phyloP scores from a whole-genome alignment of 805 yeast species.

The Starmerella etchellsii region DNA sequence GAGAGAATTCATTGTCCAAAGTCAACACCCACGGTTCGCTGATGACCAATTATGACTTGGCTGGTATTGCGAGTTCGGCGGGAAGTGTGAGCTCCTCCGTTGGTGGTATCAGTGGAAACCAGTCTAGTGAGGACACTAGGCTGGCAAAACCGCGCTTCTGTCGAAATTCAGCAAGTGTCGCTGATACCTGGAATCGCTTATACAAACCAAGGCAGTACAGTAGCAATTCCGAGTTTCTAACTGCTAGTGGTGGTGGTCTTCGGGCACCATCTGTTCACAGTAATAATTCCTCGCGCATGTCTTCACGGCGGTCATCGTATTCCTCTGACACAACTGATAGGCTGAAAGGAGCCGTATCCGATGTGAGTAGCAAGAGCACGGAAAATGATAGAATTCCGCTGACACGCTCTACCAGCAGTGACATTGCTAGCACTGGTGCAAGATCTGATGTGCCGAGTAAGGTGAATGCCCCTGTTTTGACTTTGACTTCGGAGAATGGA shows the following conservation, averaged over 20 bases:
- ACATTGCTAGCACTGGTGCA: no score
- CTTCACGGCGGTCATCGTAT: slow-evolving; percentile 1
- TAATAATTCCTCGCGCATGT: background rate
- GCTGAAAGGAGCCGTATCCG: no score
- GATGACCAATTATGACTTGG: no score
- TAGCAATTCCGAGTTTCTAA: background rate
- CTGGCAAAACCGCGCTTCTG: slow-evolving; percentile 9
- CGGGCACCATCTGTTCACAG: slow-evolving; percentile 1
- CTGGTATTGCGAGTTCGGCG: no score
- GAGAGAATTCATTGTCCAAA: no score
- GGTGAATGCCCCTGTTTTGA: background rate
- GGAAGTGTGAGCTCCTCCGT: no score
- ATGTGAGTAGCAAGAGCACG: no score
- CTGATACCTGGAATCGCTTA: slow-evolving; percentile 13
- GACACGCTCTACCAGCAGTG: no score
- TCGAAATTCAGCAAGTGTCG: slow-evolving; percentile 12
- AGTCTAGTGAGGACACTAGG: background rate
- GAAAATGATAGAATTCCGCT: no score
- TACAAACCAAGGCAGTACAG: slow-evolving; percentile 1
- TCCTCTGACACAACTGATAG: background rate
- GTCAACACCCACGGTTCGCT: no score
- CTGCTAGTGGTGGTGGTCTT: background rate
- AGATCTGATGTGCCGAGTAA: no score
- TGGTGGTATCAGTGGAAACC: no score
- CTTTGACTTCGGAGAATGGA: slow-evolving; percentile 4